Conservation (phyloP, 2,329 filamentous ascomycete genomes). For the Fusarium domesticum region DNA sequence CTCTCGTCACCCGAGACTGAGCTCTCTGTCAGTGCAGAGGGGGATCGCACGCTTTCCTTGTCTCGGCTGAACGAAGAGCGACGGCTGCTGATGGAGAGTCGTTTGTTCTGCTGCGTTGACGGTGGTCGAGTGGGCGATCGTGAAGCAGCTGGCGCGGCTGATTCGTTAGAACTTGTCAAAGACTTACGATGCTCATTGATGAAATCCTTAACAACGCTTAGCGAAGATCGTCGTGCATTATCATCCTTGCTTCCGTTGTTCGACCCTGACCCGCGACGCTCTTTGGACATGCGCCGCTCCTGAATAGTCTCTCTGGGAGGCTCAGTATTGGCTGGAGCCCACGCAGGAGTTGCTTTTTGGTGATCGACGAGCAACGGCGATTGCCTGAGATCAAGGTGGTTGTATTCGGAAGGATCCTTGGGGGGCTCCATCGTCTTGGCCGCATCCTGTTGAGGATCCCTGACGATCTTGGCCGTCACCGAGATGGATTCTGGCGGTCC, state of each 20-base stretch:
- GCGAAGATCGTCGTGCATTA: constrained; percentile 53
- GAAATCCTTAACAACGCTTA: constrained; percentile 58
- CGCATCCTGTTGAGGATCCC: constrained; percentile 53
- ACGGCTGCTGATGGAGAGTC: constrained; percentile 62
- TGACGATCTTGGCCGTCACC: constrained; percentile 79
- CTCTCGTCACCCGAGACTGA: constrained; percentile 48
- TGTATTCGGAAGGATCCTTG: constrained; percentile 44
- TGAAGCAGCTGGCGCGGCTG: constrained; percentile 30
- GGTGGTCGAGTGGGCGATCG: constrained; percentile 48
- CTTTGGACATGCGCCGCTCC: constrained; percentile 47
- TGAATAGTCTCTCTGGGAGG: constrained; percentile 44
- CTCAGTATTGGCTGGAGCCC: constrained; percentile 30
- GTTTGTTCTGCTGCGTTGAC: constrained; percentile 48
- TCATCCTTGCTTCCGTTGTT: constrained; percentile 36
- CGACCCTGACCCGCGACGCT: constrained; percentile 35
- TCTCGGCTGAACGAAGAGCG: constrained; percentile 52
- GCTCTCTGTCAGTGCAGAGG: constrained; percentile 43
- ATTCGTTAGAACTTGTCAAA: constrained; percentile 47
- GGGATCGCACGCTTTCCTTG: constrained; percentile 35
- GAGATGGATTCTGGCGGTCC: constrained; percentile 73
- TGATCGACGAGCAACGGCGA: constrained; percentile 59
- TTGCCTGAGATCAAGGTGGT: constrained; percentile 53
- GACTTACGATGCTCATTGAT: constrained; percentile 59
- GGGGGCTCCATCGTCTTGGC: constrained; percentile 41
- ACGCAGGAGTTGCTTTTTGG: constrained; percentile 36